Conservation (phyloP, 139 green algal genomes). For the Volvox reticuliferus region DNA sequence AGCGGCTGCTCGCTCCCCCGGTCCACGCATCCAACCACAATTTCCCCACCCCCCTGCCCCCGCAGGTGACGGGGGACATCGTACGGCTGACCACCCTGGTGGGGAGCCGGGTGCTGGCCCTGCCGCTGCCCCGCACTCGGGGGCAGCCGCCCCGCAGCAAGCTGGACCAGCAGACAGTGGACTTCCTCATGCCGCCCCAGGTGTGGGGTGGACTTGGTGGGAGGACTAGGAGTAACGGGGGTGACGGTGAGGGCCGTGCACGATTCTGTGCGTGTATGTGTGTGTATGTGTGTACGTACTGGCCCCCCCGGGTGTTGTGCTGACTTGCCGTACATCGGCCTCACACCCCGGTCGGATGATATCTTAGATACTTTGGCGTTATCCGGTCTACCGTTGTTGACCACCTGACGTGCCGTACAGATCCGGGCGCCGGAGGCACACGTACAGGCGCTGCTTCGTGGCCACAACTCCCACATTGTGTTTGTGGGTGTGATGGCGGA, state of each 20-base stretch:
- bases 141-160: neutral
- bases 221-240: no score
- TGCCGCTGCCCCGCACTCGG: constrained; percentile 42
- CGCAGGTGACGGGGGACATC: constrained; percentile 62
- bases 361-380: no score
- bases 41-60: neutral
- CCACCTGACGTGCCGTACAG: neutral
- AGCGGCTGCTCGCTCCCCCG: no score
- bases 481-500: constrained; percentile 64
- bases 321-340: neutral
- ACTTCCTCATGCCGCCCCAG: constrained; percentile 67
- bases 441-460: constrained; percentile 58
- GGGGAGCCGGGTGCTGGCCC: constrained; percentile 48
- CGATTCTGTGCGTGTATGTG: no score
- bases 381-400: no score
- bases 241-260: no score
- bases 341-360: no score
- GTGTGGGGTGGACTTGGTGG: neutral
- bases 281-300: neutral
- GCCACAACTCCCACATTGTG: constrained; percentile 56
- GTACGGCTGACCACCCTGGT: constrained; percentile 43
- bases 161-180: constrained; percentile 42
- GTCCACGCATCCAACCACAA: neutral
- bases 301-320: neutral
- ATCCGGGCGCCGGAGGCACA: neutral